phyloP scores from a whole-genome alignment of 495 filamentous ascomycete genomes.

The Hypomontagnella submonticulosa region DNA sequence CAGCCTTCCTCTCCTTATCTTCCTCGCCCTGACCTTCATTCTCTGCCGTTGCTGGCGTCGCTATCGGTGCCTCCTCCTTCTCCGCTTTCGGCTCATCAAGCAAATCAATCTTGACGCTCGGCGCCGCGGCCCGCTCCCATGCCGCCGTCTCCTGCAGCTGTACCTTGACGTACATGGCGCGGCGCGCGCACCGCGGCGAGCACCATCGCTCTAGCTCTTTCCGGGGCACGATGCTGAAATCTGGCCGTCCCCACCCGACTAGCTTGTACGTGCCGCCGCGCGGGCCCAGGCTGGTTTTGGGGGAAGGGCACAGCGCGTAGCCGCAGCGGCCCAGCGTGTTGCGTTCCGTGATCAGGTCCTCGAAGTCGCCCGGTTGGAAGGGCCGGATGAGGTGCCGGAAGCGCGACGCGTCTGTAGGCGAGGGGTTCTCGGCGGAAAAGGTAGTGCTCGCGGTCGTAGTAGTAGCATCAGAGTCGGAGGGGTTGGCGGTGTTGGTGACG shows the following conservation, averaged over 20 bases:
- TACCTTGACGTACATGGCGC: constrained; percentile 84
- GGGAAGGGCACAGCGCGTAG: constrained; percentile 77
- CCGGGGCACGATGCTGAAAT: constrained; percentile 66
- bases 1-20: constrained; percentile 48
- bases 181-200: constrained; percentile 77
- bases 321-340: constrained; percentile 83
- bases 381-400: constrained; percentile 69
- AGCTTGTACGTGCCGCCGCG: constrained; percentile 61
- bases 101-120: constrained; percentile 60
- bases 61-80: constrained; percentile 29
- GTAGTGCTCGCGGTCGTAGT: constrained; percentile 13
- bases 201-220: constrained; percentile 89
- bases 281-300: constrained; percentile 56
- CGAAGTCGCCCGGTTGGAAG: constrained; percentile 90
- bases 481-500: constrained; percentile 51
- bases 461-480: background rate
- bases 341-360: constrained; percentile 85
- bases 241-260: constrained; percentile 57
- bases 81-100: constrained; percentile 64
- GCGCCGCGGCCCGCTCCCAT: constrained; percentile 68
- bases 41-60: constrained; percentile 25
- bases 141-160: constrained; percentile 83
- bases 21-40: constrained; percentile 54
- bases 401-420: constrained; percentile 61
- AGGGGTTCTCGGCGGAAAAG: constrained; percentile 68